Conservation (phyloP, 2,329 filamentous ascomycete genomes). For the Pyricularia sp. region DNA sequence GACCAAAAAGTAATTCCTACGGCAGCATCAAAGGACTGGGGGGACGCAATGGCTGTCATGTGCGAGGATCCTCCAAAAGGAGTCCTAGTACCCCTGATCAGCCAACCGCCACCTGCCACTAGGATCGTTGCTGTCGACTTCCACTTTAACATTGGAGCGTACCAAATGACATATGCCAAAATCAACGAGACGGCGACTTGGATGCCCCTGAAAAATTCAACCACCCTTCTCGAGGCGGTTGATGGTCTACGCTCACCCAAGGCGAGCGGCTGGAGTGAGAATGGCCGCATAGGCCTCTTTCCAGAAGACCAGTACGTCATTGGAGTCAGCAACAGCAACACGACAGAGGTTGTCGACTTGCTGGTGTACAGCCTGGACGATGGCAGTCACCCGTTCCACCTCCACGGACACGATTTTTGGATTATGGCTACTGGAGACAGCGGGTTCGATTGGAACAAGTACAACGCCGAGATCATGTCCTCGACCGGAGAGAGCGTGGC, state of each 20-base stretch:
- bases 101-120: slow-evolving; percentile 5
- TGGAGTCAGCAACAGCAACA: slow-evolving; percentile 31
- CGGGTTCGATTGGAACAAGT: slow-evolving; percentile 8
- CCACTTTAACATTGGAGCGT: slow-evolving; percentile 8
- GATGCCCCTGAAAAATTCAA: slow-evolving; percentile 7
- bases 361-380: slow-evolving; percentile 24
- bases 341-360: slow-evolving; percentile 38
- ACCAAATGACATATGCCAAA: slow-evolving; percentile 8
- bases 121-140: slow-evolving; percentile 8
- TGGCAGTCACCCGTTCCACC: slow-evolving; percentile 39
- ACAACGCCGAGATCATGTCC: slow-evolving; percentile 6
- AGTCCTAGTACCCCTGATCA: slow-evolving; percentile 4
- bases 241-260: slow-evolving; percentile 1
- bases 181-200: slow-evolving; percentile 9
- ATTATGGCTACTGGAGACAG: slow-evolving; percentile 7
- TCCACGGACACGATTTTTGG: slow-evolving; percentile 41
- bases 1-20: background rate
- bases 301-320: slow-evolving; percentile 8
- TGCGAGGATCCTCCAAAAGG: slow-evolving; percentile 7
- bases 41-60: slow-evolving; percentile 3
- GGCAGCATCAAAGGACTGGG: slow-evolving; percentile 6
- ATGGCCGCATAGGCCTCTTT: slow-evolving; percentile 4
- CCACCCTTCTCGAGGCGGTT: slow-evolving; percentile 6
- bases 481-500: background rate
- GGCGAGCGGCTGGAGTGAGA: background rate